Conservation (phyloP, 257 asterid species). For the Handroanthus guayacan region DNA sequence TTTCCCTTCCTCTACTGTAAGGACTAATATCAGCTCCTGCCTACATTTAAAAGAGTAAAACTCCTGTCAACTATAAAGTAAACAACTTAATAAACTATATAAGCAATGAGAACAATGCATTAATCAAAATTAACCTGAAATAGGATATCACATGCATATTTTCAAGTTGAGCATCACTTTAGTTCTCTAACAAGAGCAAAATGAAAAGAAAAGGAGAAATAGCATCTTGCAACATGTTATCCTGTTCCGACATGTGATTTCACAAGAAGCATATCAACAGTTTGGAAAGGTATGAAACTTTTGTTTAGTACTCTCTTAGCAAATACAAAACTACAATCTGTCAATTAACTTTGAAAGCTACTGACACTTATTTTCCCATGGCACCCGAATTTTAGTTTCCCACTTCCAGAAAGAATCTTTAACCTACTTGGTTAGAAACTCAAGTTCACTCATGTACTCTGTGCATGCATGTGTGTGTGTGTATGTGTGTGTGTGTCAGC, state of each 20-base stretch:
- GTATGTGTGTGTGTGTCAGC: not conserved
- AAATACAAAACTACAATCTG: not conserved
- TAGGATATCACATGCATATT: slow-evolving; percentile 3
- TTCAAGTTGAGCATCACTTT: slow-evolving; percentile 22
- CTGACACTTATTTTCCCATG: slow-evolving; percentile 2
- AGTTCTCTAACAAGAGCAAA: slow-evolving; percentile 21
- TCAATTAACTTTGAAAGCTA: not conserved
- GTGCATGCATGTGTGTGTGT: no score
- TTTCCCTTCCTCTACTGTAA: slow-evolving; percentile 81
- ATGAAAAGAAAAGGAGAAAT: slow-evolving; percentile 1
- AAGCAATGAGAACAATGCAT: slow-evolving; percentile 24
- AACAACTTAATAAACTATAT: slow-evolving; percentile 27
- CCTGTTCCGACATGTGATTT: slow-evolving; percentile 17
- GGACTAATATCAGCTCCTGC: slow-evolving; percentile 87
- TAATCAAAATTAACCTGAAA: slow-evolving; percentile 14
- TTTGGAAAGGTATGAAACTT: not conserved
- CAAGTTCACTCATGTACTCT: not conserved
- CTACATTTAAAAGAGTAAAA: slow-evolving; percentile 52
- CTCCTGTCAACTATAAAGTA: slow-evolving; percentile 28
- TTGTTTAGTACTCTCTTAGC: not conserved
- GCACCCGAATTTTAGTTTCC: not conserved
- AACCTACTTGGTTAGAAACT: not conserved
- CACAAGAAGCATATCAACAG: slow-evolving; percentile 1
- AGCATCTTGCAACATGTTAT: slow-evolving; percentile 26
- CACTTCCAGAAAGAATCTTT: slow-evolving; percentile 5